These are phyloP conservation scores for Cercophora sp. DNA, from an alignment of 495 filamentous ascomycete species.

Conservation along the genomic window DNA sequence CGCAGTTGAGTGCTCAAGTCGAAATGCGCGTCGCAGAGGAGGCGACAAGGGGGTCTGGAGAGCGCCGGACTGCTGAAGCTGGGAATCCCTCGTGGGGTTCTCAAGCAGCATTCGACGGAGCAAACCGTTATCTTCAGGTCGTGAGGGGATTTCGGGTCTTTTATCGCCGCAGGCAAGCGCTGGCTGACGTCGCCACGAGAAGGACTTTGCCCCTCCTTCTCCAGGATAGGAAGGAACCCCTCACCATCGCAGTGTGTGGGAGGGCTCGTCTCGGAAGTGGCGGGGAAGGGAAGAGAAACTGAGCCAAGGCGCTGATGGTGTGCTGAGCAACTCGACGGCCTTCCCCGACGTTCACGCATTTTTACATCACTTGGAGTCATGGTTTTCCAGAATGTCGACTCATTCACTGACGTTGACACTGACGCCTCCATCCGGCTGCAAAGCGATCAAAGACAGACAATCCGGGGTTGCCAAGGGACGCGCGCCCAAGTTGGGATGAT, in stretches of 20 bases:
- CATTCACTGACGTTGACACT: too few relatives aligned
- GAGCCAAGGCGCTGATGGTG: too few relatives aligned
- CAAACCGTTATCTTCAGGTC: background rate
- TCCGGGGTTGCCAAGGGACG: conserved; percentile 12
- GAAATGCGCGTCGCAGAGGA: background rate
- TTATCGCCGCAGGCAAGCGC: background rate
- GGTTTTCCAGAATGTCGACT: too few relatives aligned
- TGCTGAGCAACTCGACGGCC: too few relatives aligned
- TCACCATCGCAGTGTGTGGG: background rate
- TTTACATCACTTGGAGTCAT: too few relatives aligned
- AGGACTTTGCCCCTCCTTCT: background rate
- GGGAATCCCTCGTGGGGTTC: background rate
- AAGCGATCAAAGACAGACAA: background rate
- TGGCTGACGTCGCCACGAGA: conserved; percentile 11
- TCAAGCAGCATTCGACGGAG: background rate
- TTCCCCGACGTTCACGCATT: too few relatives aligned
- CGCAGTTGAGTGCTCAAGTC: background rate
- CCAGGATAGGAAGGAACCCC: conserved; percentile 6
- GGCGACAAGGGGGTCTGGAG: too few relatives aligned
- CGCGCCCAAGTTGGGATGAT: background rate
- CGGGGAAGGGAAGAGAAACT: too few relatives aligned
- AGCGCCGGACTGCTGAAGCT: too few relatives aligned
- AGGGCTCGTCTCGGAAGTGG: background rate
- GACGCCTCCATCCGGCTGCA: background rate
- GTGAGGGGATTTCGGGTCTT: background rate